phyloP scores from a whole-genome alignment of 106 monocot species.

The Gastrodia elata region DNA sequence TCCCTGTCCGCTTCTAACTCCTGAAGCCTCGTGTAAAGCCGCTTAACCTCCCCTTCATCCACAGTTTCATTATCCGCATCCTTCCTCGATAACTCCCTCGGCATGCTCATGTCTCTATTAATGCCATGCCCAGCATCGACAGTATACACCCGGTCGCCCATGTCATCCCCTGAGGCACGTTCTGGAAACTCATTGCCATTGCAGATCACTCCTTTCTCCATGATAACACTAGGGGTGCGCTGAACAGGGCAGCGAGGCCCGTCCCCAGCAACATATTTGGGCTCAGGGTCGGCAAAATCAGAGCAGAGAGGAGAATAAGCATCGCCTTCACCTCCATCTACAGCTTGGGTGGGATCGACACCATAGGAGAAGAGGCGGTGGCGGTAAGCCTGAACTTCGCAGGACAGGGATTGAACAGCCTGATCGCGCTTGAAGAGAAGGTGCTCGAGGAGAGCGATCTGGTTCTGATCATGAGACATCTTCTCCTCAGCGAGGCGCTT shows the following conservation, averaged over 20 bases:
- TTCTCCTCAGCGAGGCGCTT: slow-evolving; percentile 12
- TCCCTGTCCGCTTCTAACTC: slow-evolving; percentile 29
- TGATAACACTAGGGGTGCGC: not conserved
- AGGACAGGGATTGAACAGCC: slow-evolving; percentile 3
- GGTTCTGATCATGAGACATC: slow-evolving; percentile 10
- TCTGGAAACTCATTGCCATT: slow-evolving; percentile 14
- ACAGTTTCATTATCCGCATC: not conserved
- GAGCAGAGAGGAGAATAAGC: slow-evolving; percentile 13
- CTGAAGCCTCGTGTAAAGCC: slow-evolving; percentile 25
- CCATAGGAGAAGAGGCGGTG: slow-evolving; percentile 1
- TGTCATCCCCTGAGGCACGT: slow-evolving; percentile 12
- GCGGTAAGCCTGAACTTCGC: slow-evolving; percentile 9
- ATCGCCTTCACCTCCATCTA: not conserved
- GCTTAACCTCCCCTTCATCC: slow-evolving; percentile 19
- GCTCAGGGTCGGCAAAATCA: slow-evolving; percentile 5
- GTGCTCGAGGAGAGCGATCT: slow-evolving; percentile 9
- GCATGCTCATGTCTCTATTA: slow-evolving; percentile 12
- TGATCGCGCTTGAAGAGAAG: slow-evolving; percentile 4
- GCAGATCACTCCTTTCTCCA: not conserved
- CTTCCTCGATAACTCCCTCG: slow-evolving; percentile 10
- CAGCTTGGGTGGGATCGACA: not conserved
- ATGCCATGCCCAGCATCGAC: slow-evolving; percentile 34
- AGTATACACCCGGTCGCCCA: slow-evolving; percentile 39
- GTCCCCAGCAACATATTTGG: slow-evolving; percentile 11
- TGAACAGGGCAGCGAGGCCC: slow-evolving; percentile 2